Conservation (phyloP, 768 basidiomycete species). For the Lyophyllum semitale region DNA sequence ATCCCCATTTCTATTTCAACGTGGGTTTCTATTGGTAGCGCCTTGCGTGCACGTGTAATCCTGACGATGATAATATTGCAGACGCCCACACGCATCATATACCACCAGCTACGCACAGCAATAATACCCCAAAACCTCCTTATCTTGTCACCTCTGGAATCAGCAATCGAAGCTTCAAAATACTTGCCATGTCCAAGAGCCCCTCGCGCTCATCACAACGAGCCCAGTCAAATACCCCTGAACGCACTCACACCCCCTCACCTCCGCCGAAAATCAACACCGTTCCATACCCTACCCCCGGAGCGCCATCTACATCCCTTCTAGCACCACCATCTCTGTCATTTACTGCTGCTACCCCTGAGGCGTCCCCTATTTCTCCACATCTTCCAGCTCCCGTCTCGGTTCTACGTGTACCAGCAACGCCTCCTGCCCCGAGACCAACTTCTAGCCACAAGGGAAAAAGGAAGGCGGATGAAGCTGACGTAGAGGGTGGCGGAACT, state of each 20-base stretch:
- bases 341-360: conserved; percentile 42
- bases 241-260: conserved; percentile 21
- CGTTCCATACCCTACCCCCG: conserved; percentile 19
- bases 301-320: conserved; percentile 30
- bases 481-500: conserved; percentile 54
- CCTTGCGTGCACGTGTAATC: conserved; percentile 13
- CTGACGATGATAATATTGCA: conserved; percentile 20
- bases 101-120: conserved; percentile 28
- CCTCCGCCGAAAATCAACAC: conserved; percentile 29
- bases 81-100: conserved; percentile 36
- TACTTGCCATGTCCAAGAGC: conserved; percentile 17
- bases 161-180: conserved; percentile 18
- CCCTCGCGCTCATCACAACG: conserved; percentile 9
- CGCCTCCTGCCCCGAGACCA: conserved; percentile 36
- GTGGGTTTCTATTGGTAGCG: conserved; percentile 21
- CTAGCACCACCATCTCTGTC: conserved; percentile 40
- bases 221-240: conserved; percentile 22
- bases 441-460: conserved; percentile 52
- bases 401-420: conserved; percentile 25
- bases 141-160: conserved; percentile 13
- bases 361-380: conserved; percentile 38
- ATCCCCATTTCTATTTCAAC: conserved; percentile 42
- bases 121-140: conserved; percentile 12
- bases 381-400: conserved; percentile 26
- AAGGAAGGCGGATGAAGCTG: conserved; percentile 70